These are phyloP conservation scores for Fusarium decemcellulare DNA, from an alignment of 2,329 filamentous ascomycete genomes.

Conservation along the genomic window DNA sequence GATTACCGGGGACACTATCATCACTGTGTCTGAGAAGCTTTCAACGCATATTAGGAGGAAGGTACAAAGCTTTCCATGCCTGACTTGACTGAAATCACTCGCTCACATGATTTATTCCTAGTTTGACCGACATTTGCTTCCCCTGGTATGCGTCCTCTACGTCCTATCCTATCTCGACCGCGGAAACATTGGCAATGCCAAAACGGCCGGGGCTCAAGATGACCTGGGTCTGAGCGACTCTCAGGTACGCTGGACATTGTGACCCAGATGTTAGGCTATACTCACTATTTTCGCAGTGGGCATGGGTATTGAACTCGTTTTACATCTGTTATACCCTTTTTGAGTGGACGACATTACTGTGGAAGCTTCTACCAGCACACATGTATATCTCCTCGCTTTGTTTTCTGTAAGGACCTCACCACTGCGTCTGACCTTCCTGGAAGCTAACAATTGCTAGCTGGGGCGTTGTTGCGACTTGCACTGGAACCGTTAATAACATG, in stretches of 20 bases:
- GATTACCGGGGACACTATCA: not conserved
- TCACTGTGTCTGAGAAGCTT: not conserved
- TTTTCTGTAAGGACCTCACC: constrained; percentile 14
- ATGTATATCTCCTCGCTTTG: constrained; percentile 30
- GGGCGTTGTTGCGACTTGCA: constrained; percentile 38
- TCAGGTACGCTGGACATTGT: not conserved
- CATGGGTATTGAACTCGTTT: constrained; percentile 41
- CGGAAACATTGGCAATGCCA: constrained; percentile 42
- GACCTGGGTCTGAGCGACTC: constrained; percentile 13
- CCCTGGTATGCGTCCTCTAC: constrained; percentile 39
- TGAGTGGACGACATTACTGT: constrained; percentile 40
- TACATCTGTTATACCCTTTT: constrained; percentile 38
- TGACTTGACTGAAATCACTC: too few species aligned
- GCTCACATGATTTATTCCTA: not conserved
- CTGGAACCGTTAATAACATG: constrained; percentile 25
- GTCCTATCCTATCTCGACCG: constrained; percentile 39
- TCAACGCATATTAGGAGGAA: constrained; percentile 1
- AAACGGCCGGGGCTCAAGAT: constrained; percentile 34
- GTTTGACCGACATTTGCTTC: constrained; percentile 36
- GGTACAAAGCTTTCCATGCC: not conserved
- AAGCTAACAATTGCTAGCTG: constrained; percentile 12
- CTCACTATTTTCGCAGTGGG: constrained; percentile 21
- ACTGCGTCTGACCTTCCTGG: too few species aligned
- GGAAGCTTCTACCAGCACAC: constrained; percentile 37
- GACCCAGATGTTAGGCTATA: too few species aligned